A percentile compares a stretch with the other conserved stretches of the same genome.
Evolutionary conservation across 2,329 filamentous ascomycete species (phyloP).

Genomic region (Penicillium concentricum): DNA sequence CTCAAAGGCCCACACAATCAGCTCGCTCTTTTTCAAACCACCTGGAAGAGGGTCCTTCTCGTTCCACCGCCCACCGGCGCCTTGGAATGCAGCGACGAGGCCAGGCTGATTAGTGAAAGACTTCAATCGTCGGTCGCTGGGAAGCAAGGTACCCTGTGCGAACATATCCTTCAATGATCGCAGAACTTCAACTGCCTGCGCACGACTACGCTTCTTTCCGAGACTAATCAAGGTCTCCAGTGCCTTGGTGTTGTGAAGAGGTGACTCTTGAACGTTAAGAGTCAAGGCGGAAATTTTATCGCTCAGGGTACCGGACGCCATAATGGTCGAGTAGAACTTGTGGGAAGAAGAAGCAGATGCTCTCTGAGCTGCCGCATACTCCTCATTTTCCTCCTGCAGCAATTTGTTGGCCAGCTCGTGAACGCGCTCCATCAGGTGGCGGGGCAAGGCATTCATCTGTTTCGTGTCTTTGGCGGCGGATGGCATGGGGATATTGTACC

Average conservation of each 20-base stretch:
- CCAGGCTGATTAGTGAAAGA: slow-evolving; percentile 77
- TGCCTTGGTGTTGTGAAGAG: slow-evolving; percentile 85
- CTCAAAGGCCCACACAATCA: slow-evolving; percentile 88
- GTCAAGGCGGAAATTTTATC: slow-evolving; percentile 97
- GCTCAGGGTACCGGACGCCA: slow-evolving; percentile 91
- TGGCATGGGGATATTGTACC: slow-evolving; percentile 62
- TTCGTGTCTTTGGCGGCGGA: slow-evolving; percentile 50
- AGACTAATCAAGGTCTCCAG: slow-evolving; percentile 79
- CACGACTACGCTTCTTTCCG: slow-evolving; percentile 90
- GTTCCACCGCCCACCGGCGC: slow-evolving; percentile 63
- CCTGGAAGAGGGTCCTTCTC: slow-evolving; percentile 69
- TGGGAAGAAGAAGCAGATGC: slow-evolving; percentile 80
- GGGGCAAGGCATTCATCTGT: slow-evolving; percentile 48
- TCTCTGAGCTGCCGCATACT: slow-evolving; percentile 70
- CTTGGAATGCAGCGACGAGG: slow-evolving; percentile 69
- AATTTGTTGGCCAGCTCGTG: slow-evolving; percentile 68
- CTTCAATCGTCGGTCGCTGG: slow-evolving; percentile 75
- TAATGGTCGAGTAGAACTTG: slow-evolving; percentile 96
- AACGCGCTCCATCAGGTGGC: slow-evolving; percentile 56
- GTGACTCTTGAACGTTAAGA: slow-evolving; percentile 91
- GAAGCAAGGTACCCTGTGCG: slow-evolving; percentile 81
- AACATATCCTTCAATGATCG: slow-evolving; percentile 92
- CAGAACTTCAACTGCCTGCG: slow-evolving; percentile 88
- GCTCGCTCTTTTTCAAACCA: slow-evolving; percentile 69
- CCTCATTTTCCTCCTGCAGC: slow-evolving; percentile 72